Base-by-base conservation (phyloP, 2,329 filamentous ascomycete genomes). In the Alternaria postmessia region DNA sequence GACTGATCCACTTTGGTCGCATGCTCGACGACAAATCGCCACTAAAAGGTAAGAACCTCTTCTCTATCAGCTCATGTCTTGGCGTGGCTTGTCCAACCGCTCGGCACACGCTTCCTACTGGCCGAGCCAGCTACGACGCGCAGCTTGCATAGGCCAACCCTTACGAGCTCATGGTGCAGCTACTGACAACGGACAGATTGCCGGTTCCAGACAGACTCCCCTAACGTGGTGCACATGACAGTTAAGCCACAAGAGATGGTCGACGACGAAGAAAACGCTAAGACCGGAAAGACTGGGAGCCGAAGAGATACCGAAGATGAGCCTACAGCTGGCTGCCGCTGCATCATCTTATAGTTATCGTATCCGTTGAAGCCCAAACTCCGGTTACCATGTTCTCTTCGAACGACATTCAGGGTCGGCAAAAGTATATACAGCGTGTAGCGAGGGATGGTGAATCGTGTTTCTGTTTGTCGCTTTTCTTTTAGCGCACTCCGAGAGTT, bases 171-270 rank as follows among this genome's bases (percentile, higher is more conserved):
- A 30, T 51, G 18, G 46, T 47, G 16, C 39, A 57, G 24, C 48
- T 36, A 39, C 63, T 72, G 32, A 70, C 57, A 52, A 34, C 8
- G 4, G 26, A 28, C 57, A 96, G 93, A 94, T 67, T 94, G 92
- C 73, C 90, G 88, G 62, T 93, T 96, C 74, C 91, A 87, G 72
- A 84, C 84, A 30, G 89, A 93, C 64, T 83, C 85, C 11, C 87
- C 91, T 7, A 96, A 96, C 68, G 91, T 96, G 28, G 89, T 97
- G n/a, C 93, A 97, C 79, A 96, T 97, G 93, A 94, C 91, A 6
- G 89, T 97, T 69, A 91, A 92, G 69, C 93, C 93, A 3, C 90
- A 93, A 74, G 92, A 96, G 74, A 86, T 91, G 39, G 83, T 94
- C 62, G 90, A 96, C 66, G 90, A 96, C 65, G 93, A 95, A 72